Evolutionary conservation across 2,329 filamentous ascomycete species (phyloP).

Genomic region (Ophiostoma ips): DNA sequence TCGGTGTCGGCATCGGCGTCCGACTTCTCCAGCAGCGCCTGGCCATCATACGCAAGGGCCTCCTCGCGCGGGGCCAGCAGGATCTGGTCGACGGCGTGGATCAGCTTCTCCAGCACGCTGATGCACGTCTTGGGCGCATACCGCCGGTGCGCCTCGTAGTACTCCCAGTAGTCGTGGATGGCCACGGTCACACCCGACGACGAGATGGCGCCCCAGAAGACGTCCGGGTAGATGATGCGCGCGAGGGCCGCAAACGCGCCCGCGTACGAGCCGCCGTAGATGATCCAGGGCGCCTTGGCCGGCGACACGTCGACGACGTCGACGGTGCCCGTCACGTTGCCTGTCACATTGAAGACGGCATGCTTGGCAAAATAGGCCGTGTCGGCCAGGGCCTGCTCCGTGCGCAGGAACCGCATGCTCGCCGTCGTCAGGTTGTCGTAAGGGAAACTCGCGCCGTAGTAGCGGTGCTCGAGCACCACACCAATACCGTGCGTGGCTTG

Average conservation of each 20-base stretch:
- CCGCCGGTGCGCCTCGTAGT: constrained; percentile 35
- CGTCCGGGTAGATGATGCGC: constrained; percentile 61
- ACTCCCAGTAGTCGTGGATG: constrained; percentile 63
- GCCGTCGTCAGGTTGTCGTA: constrained; percentile 41
- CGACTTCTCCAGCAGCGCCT: constrained; percentile 23
- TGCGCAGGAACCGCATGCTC: constrained; percentile 68
- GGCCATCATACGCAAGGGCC: constrained; percentile 9
- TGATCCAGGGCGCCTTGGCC: constrained; percentile 45
- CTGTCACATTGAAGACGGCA: constrained; percentile 45
- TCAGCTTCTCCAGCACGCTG: constrained; percentile 43
- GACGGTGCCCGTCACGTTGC: constrained; percentile 18
- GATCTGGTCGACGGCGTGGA: constrained; percentile 36
- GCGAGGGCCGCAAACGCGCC: constrained; percentile 67
- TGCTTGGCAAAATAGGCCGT: constrained; percentile 67
- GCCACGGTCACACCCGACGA: constrained; percentile 69
- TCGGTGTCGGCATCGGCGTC: background rate
- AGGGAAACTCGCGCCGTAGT: constrained; percentile 69
- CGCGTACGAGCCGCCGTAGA: constrained; percentile 75
- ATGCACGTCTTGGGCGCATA: constrained; percentile 48
- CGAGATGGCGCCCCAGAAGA: constrained; percentile 66
- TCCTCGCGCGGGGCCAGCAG: constrained; percentile 25
- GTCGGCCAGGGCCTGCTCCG: constrained; percentile 71
- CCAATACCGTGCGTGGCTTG: constrained; percentile 60
- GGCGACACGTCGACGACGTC: background rate
- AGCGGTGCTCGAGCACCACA: constrained; percentile 74